Evolutionary conservation across 2,329 filamentous ascomycete genomes (phyloP).

Genomic region (Aspergillus calidoustus): DNA sequence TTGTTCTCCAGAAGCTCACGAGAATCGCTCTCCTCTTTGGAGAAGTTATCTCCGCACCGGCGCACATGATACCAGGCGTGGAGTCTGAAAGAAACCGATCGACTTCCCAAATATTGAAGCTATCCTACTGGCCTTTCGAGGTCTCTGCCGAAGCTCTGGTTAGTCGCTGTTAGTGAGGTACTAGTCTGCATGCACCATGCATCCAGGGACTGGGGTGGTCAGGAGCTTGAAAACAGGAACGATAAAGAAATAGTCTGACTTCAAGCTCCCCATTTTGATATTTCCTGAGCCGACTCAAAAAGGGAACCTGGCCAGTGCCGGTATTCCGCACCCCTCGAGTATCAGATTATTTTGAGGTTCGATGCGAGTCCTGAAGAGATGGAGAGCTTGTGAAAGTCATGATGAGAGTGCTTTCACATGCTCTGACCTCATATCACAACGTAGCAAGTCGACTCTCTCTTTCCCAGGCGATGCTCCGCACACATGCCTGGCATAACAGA

Average conservation of each 20-base stretch:
- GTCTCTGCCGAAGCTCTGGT: conserved; percentile 6
- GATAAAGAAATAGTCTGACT: neutral
- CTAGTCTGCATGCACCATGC: conserved; percentile 12
- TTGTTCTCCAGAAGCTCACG: conserved; percentile 1
- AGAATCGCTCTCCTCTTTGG: neutral
- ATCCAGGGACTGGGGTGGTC: conserved; percentile 1
- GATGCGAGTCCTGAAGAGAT: neutral
- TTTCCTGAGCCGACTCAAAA: neutral
- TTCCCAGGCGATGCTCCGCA: conserved; percentile 1
- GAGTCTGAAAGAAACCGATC: neutral
- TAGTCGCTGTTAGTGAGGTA: conserved; percentile 14
- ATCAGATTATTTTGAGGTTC: neutral
- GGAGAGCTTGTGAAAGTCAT: conserved; percentile 10
- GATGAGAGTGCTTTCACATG: conserved; percentile 12
- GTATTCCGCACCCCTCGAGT: neutral
- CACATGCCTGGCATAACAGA: conserved; percentile 3
- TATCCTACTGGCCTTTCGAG: neutral
- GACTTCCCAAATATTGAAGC: neutral
- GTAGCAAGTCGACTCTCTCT: neutral
- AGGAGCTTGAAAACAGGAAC: neutral
- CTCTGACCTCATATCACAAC: neutral
- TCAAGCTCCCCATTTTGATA: neutral
- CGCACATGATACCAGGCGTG: neutral
- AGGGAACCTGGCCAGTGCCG: neutral
- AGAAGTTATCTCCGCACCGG: conserved; percentile 3